Evolutionary conservation across 164 flowering plant species (phyloP).

Genomic region (Taxillus chinensis): DNA sequence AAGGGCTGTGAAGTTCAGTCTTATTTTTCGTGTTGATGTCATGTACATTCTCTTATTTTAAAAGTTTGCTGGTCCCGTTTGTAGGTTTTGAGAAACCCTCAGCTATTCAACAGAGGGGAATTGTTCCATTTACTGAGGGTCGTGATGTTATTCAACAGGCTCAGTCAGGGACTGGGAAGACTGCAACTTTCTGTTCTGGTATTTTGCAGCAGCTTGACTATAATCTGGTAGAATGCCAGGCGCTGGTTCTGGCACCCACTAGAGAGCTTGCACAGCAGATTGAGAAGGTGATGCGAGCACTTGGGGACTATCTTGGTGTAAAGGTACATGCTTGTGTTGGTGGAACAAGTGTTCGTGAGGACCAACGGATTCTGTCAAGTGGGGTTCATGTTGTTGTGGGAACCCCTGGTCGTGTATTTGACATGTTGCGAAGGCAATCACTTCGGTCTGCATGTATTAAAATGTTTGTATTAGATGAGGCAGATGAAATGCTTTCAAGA

Average conservation of each 20-base stretch:
- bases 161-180: slow-evolving; percentile 4
- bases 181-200: slow-evolving; percentile 2
- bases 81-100: slow-evolving; percentile 4
- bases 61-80: background rate
- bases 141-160: slow-evolving; percentile 6
- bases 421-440: slow-evolving; percentile 3
- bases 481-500: slow-evolving; percentile 6
- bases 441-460: background rate
- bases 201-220: slow-evolving; percentile 4
- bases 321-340: slow-evolving; percentile 4
- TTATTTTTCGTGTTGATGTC: too few species aligned
- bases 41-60: background rate
- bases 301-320: background rate
- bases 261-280: slow-evolving; percentile 2
- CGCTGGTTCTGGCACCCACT: slow-evolving; percentile 2
- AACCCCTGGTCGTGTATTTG: slow-evolving; percentile 4
- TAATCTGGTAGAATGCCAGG: background rate
- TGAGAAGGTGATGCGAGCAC: slow-evolving; percentile 5
- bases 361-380: slow-evolving; percentile 1
- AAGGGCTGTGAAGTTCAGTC: too few species aligned
- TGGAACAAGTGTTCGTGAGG: slow-evolving; percentile 4
- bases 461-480: slow-evolving; percentile 6
- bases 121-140: slow-evolving; percentile 4
- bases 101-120: slow-evolving; percentile 5
- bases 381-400: slow-evolving; percentile 4